These are phyloP conservation scores for Penicillium sp. DNA, from an alignment of 2,329 filamentous ascomycete species.

Conservation along the genomic window DNA sequence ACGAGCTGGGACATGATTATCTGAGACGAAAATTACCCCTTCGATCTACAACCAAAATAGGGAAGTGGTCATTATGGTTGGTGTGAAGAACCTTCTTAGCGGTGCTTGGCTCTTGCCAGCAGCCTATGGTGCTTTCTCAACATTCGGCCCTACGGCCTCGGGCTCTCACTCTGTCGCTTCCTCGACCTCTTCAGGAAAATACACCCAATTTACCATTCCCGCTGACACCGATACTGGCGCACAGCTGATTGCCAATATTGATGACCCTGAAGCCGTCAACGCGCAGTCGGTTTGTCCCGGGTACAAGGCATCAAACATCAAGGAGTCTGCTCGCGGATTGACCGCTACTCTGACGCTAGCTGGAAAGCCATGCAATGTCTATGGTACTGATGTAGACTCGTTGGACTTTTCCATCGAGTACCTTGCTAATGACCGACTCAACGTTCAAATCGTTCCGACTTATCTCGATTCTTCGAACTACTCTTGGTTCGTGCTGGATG, in stretches of 20 bases:
- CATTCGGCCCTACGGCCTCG: conserved; percentile 8
- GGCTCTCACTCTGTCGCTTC: not conserved
- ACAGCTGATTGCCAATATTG: conserved; percentile 60
- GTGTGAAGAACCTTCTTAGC: conserved; percentile 22
- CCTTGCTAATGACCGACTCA: conserved; percentile 64
- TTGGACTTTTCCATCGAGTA: conserved; percentile 68
- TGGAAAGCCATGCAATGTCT: conserved; percentile 65
- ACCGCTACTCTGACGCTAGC: conserved; percentile 54
- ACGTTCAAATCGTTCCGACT: conserved; percentile 68
- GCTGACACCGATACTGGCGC: conserved; percentile 48
- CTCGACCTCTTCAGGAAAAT: conserved; percentile 20
- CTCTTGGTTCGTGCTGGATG: conserved; percentile 67
- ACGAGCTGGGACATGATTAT: not conserved
- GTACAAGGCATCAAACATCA: conserved; percentile 55
- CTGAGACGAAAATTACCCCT: not conserved
- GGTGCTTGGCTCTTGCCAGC: conserved; percentile 28
- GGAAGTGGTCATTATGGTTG: conserved; percentile 24
- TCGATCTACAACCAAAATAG: not conserved
- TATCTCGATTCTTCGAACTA: conserved; percentile 61
- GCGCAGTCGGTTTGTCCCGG: conserved; percentile 64
- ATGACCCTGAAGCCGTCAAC: conserved; percentile 63
- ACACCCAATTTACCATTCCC: conserved; percentile 49
- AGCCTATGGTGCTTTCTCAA: conserved; percentile 26
- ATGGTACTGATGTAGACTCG: conserved; percentile 70
- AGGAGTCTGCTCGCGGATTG: conserved; percentile 49